Base-by-base conservation (phyloP, 768 basidiomycete species). In the Pulveroboletus sp. region DNA sequence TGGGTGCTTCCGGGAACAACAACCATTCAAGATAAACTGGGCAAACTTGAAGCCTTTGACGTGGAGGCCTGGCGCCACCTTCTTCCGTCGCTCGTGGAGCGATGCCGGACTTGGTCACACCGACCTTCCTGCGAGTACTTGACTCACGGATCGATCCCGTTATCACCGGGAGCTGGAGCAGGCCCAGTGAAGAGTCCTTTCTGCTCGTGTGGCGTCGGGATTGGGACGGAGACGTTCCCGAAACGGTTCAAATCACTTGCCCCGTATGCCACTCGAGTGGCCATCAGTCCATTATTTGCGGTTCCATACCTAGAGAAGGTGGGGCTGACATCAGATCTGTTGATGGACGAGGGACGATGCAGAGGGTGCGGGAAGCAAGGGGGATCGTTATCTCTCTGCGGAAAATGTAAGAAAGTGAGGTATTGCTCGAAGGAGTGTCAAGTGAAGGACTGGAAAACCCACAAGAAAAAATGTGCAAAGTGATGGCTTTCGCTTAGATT, bases 101-200 rank as follows among this genome's bases (percentile, higher is more conserved):
- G 78, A 14, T 81, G 79, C 50, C 74, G 79, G 26, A 69, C 66
- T 2, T 82, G 80, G 80, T 49, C 64, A 6, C 82, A 83, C 79
- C 79, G 57, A 22, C 39, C 24, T 63, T 59, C 22, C 55, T 78
- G 14, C 58, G 63, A n/a, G 1, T 55, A 29, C 48, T 67, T 54
- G 30, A 27, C 34, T 5, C n/a, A n/a, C n/a, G n/a, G n/a, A n/a
- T n/a, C n/a, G n/a, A n/a, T n/a, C n/a, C n/a, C n/a, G n/a, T n/a
- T n/a, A n/a, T n/a, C n/a, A n/a, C n/a, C n/a, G n/a, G n/a, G n/a
- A n/a, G 16, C 30, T 3, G 69, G 72, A 17, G 61, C 65, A 24
- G 60, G 63, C 14, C 32, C 8, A 5, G 27, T 34, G 16, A 55
- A 61, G 34, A 43, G 29, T 16, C 48, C 54, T 19, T 34, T 63